These are phyloP conservation scores for Symbiodinium natans DNA, from an alignment of 73 alveolate species.

Conservation along the genomic window DNA sequence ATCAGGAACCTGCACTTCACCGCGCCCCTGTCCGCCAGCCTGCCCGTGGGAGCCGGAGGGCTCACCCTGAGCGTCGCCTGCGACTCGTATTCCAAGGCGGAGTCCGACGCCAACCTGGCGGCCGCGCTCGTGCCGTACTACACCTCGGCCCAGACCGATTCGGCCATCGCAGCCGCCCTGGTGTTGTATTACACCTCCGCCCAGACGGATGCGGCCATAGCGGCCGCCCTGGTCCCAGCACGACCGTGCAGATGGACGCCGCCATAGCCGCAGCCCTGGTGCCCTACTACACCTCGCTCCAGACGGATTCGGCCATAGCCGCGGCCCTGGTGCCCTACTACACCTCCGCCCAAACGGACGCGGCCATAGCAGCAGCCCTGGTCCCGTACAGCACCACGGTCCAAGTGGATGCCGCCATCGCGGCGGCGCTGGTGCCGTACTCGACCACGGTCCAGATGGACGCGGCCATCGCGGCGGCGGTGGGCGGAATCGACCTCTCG, in stretches of 20 bases:
- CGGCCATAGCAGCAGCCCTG: background rate
- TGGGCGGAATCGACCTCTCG: too few species aligned
- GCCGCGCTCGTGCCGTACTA: background rate
- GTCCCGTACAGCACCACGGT: background rate
- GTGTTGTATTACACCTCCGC: background rate
- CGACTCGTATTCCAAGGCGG: background rate
- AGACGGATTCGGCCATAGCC: background rate
- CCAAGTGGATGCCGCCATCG: background rate
- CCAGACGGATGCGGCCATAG: background rate
- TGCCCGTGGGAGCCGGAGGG: background rate
- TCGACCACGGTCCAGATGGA: background rate
- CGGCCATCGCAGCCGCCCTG: background rate
- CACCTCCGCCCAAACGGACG: background rate
- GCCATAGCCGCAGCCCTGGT: background rate
- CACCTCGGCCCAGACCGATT: too few species aligned
- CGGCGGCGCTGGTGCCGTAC: background rate
- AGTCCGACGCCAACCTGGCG: background rate
- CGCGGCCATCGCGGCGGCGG: background rate
- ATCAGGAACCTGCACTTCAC: background rate
- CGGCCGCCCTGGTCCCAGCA: background rate
- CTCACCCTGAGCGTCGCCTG: background rate
- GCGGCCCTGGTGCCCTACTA: background rate
- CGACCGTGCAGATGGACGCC: background rate
- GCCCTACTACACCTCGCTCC: background rate
- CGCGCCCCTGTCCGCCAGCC: background rate